phyloP scores from a whole-genome alignment of 345 rosid species.

The Erysimum cheiranthoides region DNA sequence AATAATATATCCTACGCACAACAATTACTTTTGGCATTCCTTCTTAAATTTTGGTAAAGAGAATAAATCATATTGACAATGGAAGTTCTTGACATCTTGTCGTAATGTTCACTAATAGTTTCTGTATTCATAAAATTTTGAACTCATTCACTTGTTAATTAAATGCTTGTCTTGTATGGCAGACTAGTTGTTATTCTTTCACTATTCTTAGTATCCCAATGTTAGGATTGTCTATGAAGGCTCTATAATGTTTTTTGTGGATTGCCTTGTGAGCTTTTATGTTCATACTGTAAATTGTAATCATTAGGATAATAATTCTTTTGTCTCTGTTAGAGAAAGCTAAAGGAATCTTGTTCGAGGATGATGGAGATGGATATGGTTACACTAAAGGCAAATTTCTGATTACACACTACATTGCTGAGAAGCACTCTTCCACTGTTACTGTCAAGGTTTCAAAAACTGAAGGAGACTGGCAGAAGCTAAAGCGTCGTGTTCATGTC shows the following conservation, averaged over 20 bases:
- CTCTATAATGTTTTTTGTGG: neutral
- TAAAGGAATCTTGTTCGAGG: slow-evolving; percentile 77
- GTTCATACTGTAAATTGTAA: neutral
- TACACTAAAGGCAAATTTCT: slow-evolving; percentile 67
- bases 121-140: too few relatives aligned
- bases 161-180: too few relatives aligned
- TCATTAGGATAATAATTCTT: neutral
- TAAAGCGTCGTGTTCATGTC: slow-evolving; percentile 69
- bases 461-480: slow-evolving; percentile 88
- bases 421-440: slow-evolving; percentile 62
- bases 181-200: too few relatives aligned
- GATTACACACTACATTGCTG: slow-evolving; percentile 69
- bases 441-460: slow-evolving; percentile 62
- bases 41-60: neutral
- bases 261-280: slow-evolving; percentile 24
- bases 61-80: neutral
- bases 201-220: too few relatives aligned
- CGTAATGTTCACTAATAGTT: neutral
- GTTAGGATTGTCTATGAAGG: neutral
- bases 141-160: too few relatives aligned
- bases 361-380: slow-evolving; percentile 91
- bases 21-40: neutral
- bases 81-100: neutral
- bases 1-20: too few relatives aligned
- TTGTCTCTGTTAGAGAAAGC: slow-evolving; percentile 63